phyloP scores from a whole-genome alignment of 2,329 filamentous ascomycete genomes.

The Sclerotinia trifoliorum region DNA sequence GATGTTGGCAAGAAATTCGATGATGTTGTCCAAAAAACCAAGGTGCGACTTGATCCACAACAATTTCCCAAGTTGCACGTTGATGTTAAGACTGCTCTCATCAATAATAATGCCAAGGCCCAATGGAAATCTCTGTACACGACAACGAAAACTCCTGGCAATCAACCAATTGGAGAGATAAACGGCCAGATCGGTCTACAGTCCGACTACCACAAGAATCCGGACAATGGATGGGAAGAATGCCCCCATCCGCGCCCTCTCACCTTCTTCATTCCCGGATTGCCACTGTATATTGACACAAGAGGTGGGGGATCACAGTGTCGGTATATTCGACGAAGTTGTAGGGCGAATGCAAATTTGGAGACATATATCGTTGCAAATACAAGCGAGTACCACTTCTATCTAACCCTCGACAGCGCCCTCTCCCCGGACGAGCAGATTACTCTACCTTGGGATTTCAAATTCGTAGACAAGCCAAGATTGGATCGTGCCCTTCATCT shows the following conservation, averaged over 20 bases:
- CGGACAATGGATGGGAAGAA: conserved; percentile 66
- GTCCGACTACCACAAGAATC: conserved; percentile 66
- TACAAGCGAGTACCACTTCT: conserved; percentile 82
- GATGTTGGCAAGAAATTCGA: conserved; percentile 62
- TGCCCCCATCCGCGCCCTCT: conserved; percentile 66
- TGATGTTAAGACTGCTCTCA: conserved; percentile 30
- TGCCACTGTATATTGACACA: conserved; percentile 92
- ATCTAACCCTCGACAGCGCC: conserved; percentile 78
- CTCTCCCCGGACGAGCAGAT: conserved; percentile 65
- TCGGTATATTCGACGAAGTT: conserved; percentile 89
- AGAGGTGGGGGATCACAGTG: conserved; percentile 80
- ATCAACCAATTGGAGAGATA: conserved; percentile 59
- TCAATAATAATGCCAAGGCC: conserved; percentile 48
- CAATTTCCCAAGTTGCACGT: conserved; percentile 38
- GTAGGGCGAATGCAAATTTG: conserved; percentile 81
- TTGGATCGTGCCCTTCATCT: conserved; percentile 61
- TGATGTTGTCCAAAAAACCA: conserved; percentile 65
- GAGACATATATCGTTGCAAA: conserved; percentile 74
- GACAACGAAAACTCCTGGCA: conserved; percentile 12
- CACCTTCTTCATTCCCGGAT: conserved; percentile 81
- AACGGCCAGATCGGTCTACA: conserved; percentile 75
- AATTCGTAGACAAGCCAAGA: conserved; percentile 53
- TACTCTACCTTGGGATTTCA: conserved; percentile 68
- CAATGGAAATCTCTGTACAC: conserved; percentile 65
- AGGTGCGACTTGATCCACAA: conserved; percentile 30